Evolutionary conservation across 805 yeast genomes (phyloP).

Genomic region (Ogataea zsoltii): DNA sequence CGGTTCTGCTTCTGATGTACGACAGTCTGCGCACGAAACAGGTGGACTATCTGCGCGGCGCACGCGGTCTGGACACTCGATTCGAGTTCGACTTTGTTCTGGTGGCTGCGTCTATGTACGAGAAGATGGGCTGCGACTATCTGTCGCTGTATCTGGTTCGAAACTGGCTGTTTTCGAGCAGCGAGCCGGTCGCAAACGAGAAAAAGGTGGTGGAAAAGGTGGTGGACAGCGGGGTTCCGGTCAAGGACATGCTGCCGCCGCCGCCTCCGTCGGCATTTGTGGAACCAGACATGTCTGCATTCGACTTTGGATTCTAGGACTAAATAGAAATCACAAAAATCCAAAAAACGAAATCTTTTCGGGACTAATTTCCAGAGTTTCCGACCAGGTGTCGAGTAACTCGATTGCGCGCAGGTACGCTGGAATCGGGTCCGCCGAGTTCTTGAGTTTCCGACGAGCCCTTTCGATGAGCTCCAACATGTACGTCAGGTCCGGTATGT

Average conservation of each 20-base stretch:
- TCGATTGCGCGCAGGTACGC: slow-evolving; percentile 16
- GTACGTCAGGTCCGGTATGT: slow-evolving; percentile 3
- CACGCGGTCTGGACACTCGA: slow-evolving; percentile 41
- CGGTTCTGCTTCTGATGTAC: slow-evolving; percentile 71
- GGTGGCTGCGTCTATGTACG: slow-evolving; percentile 65
- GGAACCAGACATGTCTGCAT: slow-evolving; percentile 79
- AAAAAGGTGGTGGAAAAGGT: neutral
- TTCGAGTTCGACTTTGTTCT: slow-evolving; percentile 63
- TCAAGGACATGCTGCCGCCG: slow-evolving; percentile 28
- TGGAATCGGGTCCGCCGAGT: slow-evolving; percentile 12
- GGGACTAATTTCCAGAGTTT: slow-evolving; percentile 21
- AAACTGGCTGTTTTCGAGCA: slow-evolving; percentile 61
- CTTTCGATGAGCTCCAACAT: slow-evolving; percentile 6
- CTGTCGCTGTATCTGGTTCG: slow-evolving; percentile 61
- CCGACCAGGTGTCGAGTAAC: slow-evolving; percentile 21
- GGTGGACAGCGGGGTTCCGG: slow-evolving; percentile 3
- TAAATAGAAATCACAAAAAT: slow-evolving; percentile 1
- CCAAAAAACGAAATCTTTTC: slow-evolving; percentile 25
- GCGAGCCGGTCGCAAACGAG: no score
- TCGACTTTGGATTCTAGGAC: slow-evolving; percentile 46
- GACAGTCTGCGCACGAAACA: slow-evolving; percentile 56
- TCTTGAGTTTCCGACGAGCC: slow-evolving; percentile 5
- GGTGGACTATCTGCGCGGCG: slow-evolving; percentile 49
- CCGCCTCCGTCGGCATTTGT: slow-evolving; percentile 59
- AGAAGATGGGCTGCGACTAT: slow-evolving; percentile 90